Conservation (phyloP, 768 basidiomycete species). For the Hirschioporus abietinus region DNA sequence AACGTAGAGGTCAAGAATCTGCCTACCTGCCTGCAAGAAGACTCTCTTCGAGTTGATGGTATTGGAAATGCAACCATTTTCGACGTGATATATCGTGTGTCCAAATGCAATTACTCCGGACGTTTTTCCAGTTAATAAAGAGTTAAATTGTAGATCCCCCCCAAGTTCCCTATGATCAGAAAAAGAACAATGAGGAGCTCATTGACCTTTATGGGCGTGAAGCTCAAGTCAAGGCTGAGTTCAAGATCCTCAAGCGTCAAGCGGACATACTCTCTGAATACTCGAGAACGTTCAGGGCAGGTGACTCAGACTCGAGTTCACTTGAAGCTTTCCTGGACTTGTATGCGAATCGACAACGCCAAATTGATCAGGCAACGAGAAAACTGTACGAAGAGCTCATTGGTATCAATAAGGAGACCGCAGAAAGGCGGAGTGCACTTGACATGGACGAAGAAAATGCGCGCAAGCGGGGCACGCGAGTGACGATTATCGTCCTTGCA, state of each 20-base stretch:
- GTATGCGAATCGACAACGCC: conserved; percentile 34
- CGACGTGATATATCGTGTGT: conserved; percentile 37
- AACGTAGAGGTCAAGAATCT: conserved; percentile 45
- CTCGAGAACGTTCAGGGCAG: conserved; percentile 37
- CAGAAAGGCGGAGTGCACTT: conserved; percentile 29
- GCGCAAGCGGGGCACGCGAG: conserved; percentile 20
- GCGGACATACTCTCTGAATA: conserved; percentile 38
- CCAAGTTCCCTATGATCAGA: conserved; percentile 30
- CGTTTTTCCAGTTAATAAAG: background rate
- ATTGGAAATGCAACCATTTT: conserved; percentile 43
- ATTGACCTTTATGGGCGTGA: conserved; percentile 3
- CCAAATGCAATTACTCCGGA: conserved; percentile 6
- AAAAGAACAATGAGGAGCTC: conserved; percentile 32
- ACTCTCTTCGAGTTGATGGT: conserved; percentile 52
- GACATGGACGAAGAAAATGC: background rate
- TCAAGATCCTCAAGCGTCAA: conserved; percentile 35
- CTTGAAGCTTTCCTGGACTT: conserved; percentile 38
- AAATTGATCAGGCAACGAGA: conserved; percentile 29
- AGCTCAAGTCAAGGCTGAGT: conserved; percentile 24
- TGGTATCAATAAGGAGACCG: conserved; percentile 24
- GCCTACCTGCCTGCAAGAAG: conserved; percentile 43
- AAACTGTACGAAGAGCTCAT: conserved; percentile 37
- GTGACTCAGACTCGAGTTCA: conserved; percentile 33
- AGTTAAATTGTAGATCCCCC: conserved; percentile 13
- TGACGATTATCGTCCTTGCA: conserved; percentile 39